Evolutionary conservation across 371 early-diverging fungal genomes (phyloP), one percentile per base, ranked within the genome.

Genomic region (Blakeslea trispora): DNA sequence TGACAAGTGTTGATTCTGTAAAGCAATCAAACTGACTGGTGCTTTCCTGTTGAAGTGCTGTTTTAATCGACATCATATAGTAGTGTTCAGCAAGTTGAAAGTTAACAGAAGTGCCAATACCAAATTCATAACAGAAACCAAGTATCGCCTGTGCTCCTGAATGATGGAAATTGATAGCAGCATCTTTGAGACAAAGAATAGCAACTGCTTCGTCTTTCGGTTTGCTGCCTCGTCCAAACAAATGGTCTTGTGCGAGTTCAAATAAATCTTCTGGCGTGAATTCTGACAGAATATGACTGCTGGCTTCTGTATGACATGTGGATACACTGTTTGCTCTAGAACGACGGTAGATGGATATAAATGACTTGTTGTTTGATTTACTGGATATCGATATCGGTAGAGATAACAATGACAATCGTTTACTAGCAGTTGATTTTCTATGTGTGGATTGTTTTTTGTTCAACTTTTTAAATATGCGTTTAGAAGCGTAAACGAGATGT

Each of bases 71-170:
- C 17, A 37, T 39, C 18, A 79, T 41, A 64, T 91, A 89, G 48
- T 77, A 58, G 7, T 53, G 50, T 48, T 89, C 90, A 43, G 88
- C 69, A 23, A 50, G 53, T 49, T 65, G 62, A 57, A 70, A 81
- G 55, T 90, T 81, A 22, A 59, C 63, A 10, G 52, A 50, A 2
- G 77, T 57, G 5, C 90, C 91, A 10, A 90, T 66, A 4, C 87
- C 91, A 69, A 91, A 91, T 58, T 94, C 95, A 63, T 78, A 80
- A 53, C 85, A 85, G 49, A 85, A 84, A 9, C 81, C 85, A 22
- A 84, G 69, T 2, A 79, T 63, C 14, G 75, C 81, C 35, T 74
- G 74, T 21, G 83, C 80, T 32, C 72, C 72, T 13, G 69, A 21
- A 51, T 72, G 70, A 17, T 76, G 73, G 23, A 71, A 53, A 19